Base-by-base conservation (phyloP, 1,284 basidiomycete species). In the Cryptococcus sp. region DNA sequence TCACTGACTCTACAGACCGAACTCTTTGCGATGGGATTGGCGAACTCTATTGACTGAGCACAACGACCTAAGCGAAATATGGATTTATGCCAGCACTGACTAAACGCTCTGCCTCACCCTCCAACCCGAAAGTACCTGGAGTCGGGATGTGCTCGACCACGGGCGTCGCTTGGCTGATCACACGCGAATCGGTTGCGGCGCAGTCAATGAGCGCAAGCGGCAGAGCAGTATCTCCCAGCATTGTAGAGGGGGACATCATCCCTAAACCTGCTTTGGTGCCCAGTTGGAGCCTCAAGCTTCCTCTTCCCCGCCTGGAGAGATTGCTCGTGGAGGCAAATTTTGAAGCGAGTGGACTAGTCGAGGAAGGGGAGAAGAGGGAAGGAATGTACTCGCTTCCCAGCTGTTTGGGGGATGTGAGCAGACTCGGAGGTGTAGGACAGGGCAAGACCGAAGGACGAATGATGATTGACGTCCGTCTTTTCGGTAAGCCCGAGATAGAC, bases 71-170 rank as follows among this genome's bases (percentile, higher is more conserved):
- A 22, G 58, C 63, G 52, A 65, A 68, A 54, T 68, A 68, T 22
- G 66, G 64, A 53, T 65, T 65, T 23, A 58, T 26, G 8, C 61
- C 58, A 5, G 53, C 50, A n/a, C 8, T 8, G 6, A 55, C 48
- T 37, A 56, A 40, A n/a, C 57, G 53, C 45, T 62, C 57, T 22
- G 46, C 55, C 41, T 65, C 66, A 17, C 62, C 61, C 11, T 58
- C 54, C 34, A 65, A 47, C 17, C 62, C 66, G 44, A 68, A 65
- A 15, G 62, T 63, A 3, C 64, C 66, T 3, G 66, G 66, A 34
- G 66, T 67, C 23, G 63, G 58, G 29, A 64, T 50, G 45, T 61
- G 61, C 41, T 47, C 62, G 22, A 55, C 49, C 17, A 17, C 26
- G 34, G 34, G 34, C 40, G 34, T 23, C n/a, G 10, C 20, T 39